These are phyloP conservation scores for Arabidopsis arenosa DNA, from an alignment of 345 rosid genomes.

Conservation along the genomic window DNA sequence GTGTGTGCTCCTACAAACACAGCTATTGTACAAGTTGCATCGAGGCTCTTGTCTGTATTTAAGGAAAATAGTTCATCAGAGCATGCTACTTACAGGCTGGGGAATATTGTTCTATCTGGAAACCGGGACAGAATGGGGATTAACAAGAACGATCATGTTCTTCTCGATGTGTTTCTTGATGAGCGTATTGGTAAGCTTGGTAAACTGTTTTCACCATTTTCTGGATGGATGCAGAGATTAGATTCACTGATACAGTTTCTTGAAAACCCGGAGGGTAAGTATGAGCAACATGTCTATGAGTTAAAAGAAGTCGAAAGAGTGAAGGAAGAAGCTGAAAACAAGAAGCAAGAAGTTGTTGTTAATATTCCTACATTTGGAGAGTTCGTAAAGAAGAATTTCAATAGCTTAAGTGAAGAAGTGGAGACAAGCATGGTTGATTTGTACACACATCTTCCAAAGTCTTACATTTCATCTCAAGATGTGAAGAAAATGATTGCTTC, in stretches of 20 bases:
- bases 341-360: neutral
- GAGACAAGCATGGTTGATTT: slow-evolving; percentile 36
- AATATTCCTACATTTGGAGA: slow-evolving; percentile 14
- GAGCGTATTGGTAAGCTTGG: slow-evolving; percentile 38
- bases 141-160: slow-evolving; percentile 9
- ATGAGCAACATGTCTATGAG: too few species aligned
- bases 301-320: too few species aligned
- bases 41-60: slow-evolving; percentile 34
- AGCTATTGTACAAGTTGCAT: slow-evolving; percentile 48
- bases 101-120: slow-evolving; percentile 48
- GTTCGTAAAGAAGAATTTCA: slow-evolving; percentile 19
- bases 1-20: slow-evolving; percentile 18
- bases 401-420: neutral
- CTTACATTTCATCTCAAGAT: slow-evolving; percentile 19
- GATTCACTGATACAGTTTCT: slow-evolving; percentile 41
- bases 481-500: slow-evolving; percentile 39
- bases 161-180: slow-evolving; percentile 49
- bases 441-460: slow-evolving; percentile 45
- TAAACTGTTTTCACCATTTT: slow-evolving; percentile 12
- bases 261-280: neutral
- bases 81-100: slow-evolving; percentile 38
- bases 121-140: slow-evolving; percentile 45
- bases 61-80: neutral
- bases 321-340: neutral
- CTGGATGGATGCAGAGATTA: slow-evolving; percentile 46